Percentiles rank a stretch among this genome's conserved stretches.
Evolutionary conservation across 2,329 filamentous ascomycete species (phyloP).

Genomic region (Aspergillus unguis): DNA sequence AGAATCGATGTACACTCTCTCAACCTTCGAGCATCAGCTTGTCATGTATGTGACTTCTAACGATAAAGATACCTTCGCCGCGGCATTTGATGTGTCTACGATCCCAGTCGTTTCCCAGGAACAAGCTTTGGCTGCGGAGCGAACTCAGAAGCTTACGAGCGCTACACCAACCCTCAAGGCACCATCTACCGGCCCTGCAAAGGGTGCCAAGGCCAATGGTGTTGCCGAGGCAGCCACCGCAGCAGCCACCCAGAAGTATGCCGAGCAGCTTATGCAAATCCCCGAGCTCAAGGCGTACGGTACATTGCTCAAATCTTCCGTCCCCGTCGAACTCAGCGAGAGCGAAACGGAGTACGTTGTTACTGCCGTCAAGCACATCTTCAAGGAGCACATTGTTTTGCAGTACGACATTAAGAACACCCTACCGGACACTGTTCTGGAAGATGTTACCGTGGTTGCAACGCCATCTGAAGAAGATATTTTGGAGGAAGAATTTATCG

Average conservation of each 20-base stretch:
- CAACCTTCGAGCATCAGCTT: constrained; percentile 93
- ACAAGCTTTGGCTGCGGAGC: constrained; percentile 92
- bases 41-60: constrained; percentile 96
- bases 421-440: constrained; percentile 80
- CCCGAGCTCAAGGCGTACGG: constrained; percentile 91
- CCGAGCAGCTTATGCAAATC: constrained; percentile 80
- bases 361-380: constrained; percentile 89
- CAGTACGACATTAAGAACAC: constrained; percentile 99
- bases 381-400: constrained; percentile 93
- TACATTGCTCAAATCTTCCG: constrained; percentile 84
- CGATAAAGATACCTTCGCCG: constrained; percentile 77
- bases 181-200: constrained; percentile 74
- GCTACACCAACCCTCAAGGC: constrained; percentile 92
- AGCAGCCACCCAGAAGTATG: constrained; percentile 81
- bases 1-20: constrained; percentile 95
- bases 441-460: constrained; percentile 81
- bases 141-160: constrained; percentile 94
- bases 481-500: constrained; percentile 82
- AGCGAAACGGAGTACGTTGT: constrained; percentile 98
- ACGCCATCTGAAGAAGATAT: constrained; percentile 74
- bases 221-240: constrained; percentile 75
- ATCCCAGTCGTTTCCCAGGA: constrained; percentile 93
- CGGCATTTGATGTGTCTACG: constrained; percentile 83
- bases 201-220: constrained; percentile 59
- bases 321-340: constrained; percentile 84